phyloP scores from a whole-genome alignment of 805 yeast genomes.

The Yamadazyma akitaensis region DNA sequence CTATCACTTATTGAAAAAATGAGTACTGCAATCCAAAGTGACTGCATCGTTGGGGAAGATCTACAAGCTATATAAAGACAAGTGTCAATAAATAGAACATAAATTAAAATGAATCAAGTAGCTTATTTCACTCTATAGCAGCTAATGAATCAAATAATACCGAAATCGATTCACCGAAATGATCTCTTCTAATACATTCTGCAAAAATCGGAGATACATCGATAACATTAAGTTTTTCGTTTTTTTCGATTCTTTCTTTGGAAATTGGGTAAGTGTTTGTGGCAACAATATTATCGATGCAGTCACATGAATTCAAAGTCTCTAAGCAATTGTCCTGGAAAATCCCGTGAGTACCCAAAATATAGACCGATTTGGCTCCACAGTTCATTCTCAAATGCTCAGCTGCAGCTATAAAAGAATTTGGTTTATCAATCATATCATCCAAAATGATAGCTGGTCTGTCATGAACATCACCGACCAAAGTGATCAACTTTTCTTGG shows the following conservation, averaged over 20 bases:
- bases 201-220: constrained; percentile 96
- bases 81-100: constrained; percentile 5
- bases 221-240: constrained; percentile 75
- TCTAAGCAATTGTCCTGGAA: constrained; percentile 87
- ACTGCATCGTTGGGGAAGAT: constrained; percentile 49
- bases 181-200: constrained; percentile 98
- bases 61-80: not conserved
- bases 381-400: constrained; percentile 95
- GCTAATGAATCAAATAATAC: constrained; percentile 88
- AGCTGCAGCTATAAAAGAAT: constrained; percentile 93
- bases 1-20: constrained; percentile 19
- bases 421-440: constrained; percentile 96
- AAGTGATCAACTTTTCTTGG: constrained; percentile 84
- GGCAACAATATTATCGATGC: constrained; percentile 87
- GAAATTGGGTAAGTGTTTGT: constrained; percentile 95
- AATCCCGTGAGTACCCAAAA: constrained; percentile 94
- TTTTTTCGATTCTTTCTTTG: constrained; percentile 51
- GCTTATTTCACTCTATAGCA: constrained; percentile 34
- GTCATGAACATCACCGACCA: constrained; percentile 92
- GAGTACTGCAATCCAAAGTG: constrained; percentile 52
- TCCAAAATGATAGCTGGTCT: constrained; percentile 92
- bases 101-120: not conserved
- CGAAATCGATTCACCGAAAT: constrained; percentile 95
- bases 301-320: constrained; percentile 68
- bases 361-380: constrained; percentile 88